These are phyloP conservation scores for Poronia punctata DNA, from an alignment of 495 filamentous ascomycete genomes.

Conservation along the genomic window DNA sequence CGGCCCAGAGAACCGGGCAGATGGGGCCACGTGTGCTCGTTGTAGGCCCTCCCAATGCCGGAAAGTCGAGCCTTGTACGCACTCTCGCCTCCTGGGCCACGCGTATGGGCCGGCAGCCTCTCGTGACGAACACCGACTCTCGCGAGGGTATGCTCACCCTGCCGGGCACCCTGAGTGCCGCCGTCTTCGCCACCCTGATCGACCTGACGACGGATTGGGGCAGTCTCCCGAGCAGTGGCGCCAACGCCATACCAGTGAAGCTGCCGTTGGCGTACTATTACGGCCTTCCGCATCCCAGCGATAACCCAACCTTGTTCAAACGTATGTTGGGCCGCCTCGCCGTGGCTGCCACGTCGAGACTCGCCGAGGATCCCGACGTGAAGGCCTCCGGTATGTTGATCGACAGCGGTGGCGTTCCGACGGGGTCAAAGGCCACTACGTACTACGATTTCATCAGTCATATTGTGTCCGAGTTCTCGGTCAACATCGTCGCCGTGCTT, in stretches of 20 bases:
- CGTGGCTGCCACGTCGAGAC: slow-evolving; percentile 65
- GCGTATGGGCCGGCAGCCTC: slow-evolving; percentile 65
- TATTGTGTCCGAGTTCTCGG: slow-evolving; percentile 79
- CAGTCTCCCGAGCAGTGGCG: slow-evolving; percentile 81
- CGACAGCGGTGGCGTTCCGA: slow-evolving; percentile 69
- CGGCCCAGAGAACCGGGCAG: slow-evolving; percentile 39
- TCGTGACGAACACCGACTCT: slow-evolving; percentile 82
- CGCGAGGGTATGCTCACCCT: slow-evolving; percentile 78
- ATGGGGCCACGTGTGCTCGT: slow-evolving; percentile 76
- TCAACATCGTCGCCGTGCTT: slow-evolving; percentile 74
- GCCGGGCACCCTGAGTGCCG: slow-evolving; percentile 78
- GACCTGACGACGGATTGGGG: slow-evolving; percentile 91
- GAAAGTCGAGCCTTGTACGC: slow-evolving; percentile 80
- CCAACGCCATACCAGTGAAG: slow-evolving; percentile 81
- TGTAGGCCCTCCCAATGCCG: slow-evolving; percentile 70
- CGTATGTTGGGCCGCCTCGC: slow-evolving; percentile 70
- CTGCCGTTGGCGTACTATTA: slow-evolving; percentile 89
- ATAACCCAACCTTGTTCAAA: slow-evolving; percentile 64
- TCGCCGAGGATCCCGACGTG: slow-evolving; percentile 68
- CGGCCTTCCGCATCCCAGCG: slow-evolving; percentile 67
- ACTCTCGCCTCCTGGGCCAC: slow-evolving; percentile 77
- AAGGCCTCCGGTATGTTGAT: slow-evolving; percentile 73
- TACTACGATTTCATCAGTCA: slow-evolving; percentile 64
- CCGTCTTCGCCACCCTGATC: slow-evolving; percentile 74
- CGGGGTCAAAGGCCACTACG: slow-evolving; percentile 39